phyloP scores from a whole-genome alignment of 805 yeast species.

The Wickerhamomyces alni region DNA sequence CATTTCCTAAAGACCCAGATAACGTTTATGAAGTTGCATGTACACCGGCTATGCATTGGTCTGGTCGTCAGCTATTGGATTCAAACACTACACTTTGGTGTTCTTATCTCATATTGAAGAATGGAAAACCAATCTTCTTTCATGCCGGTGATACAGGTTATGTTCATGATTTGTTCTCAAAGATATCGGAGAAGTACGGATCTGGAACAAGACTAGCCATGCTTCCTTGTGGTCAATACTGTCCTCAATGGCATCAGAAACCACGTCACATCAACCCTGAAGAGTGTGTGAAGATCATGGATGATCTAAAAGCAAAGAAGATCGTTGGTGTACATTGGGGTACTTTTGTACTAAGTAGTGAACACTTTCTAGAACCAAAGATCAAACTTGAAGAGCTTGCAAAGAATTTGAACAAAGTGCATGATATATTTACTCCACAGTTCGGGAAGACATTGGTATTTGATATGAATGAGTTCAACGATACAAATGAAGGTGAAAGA shows the following conservation, averaged over 20 bases:
- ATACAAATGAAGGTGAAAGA: constrained; percentile 9
- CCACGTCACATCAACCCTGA: constrained; percentile 84
- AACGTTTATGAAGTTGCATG: constrained; percentile 75
- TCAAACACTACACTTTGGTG: constrained; percentile 85
- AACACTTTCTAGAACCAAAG: constrained; percentile 82
- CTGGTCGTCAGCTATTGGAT: constrained; percentile 78
- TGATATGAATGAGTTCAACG: constrained; percentile 14
- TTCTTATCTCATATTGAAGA: constrained; percentile 64
- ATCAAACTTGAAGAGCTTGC: constrained; percentile 48
- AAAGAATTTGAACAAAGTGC: constrained; percentile 25
- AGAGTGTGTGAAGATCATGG: constrained; percentile 66
- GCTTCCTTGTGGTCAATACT: constrained; percentile 91
- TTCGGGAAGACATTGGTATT: constrained; percentile 68
- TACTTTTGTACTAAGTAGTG: constrained; percentile 84
- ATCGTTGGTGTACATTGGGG: constrained; percentile 96
- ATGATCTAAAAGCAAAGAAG: constrained; percentile 51
- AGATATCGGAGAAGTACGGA: constrained; percentile 62
- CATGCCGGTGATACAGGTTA: constrained; percentile 97
- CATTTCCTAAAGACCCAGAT: constrained; percentile 22
- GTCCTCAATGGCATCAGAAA: constrained; percentile 90
- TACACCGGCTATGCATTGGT: constrained; percentile 97
- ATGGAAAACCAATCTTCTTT: constrained; percentile 67
- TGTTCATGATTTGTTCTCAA: constrained; percentile 60
- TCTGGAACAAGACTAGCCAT: constrained; percentile 55
- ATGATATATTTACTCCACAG: constrained; percentile 56